These are phyloP conservation scores for Boletus vinaceobasis DNA, from an alignment of 768 basidiomycete genomes.

Conservation along the genomic window DNA sequence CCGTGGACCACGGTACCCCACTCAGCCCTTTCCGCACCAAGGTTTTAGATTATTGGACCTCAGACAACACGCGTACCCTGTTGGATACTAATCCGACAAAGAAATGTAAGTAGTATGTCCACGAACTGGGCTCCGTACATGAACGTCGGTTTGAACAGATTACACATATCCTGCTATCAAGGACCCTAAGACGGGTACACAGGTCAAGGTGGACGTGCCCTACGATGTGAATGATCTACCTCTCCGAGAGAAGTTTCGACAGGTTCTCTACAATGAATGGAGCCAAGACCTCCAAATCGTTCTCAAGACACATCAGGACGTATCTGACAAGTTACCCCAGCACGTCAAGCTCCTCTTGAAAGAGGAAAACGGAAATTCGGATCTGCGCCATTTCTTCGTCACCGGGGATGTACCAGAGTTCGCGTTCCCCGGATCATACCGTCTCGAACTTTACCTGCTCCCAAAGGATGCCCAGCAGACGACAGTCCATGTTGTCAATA, in stretches of 20 bases:
- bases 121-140: not conserved
- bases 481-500: slow-evolving; percentile 8
- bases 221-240: not conserved
- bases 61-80: slow-evolving; percentile 8
- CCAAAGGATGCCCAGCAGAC: not conserved
- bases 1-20: not conserved
- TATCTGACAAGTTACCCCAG: not conserved
- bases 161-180: slow-evolving; percentile 20
- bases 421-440: slow-evolving; percentile 16
- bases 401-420: slow-evolving; percentile 12
- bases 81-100: not conserved
- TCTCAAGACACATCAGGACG: not conserved
- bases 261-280: slow-evolving; percentile 5
- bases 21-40: slow-evolving; percentile 15
- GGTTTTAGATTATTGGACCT: slow-evolving; percentile 11
- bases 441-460: slow-evolving; percentile 16
- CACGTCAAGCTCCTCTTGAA: slow-evolving; percentile 3
- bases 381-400: slow-evolving; percentile 9
- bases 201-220: slow-evolving; percentile 14
- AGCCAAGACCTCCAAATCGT: not conserved
- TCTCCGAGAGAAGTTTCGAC: slow-evolving; percentile 6
- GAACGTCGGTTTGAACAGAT: slow-evolving; percentile 1
- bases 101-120: slow-evolving; percentile 6
- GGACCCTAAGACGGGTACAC: not conserved
- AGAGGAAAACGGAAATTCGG: not conserved